Conservation (phyloP, 1,139 yeast species). For the Blastobotrys apis region DNA sequence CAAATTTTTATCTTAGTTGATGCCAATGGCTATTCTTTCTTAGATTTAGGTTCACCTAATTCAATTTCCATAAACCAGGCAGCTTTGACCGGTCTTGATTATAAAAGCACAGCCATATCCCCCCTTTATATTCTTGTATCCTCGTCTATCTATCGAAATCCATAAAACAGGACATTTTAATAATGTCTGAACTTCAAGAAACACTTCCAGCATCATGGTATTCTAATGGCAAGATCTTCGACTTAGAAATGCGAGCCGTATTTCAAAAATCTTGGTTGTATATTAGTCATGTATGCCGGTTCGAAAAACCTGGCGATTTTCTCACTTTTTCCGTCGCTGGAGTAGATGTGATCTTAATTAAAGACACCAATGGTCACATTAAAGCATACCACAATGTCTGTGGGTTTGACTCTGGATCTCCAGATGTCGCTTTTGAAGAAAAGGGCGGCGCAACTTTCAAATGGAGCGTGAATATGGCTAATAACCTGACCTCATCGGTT, state of each 20-base stretch:
- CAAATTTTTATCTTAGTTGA: too few species aligned
- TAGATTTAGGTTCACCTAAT: too few species aligned
- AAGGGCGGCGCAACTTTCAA: slow-evolving; percentile 3
- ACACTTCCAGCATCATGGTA: slow-evolving; percentile 16
- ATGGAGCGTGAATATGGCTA: slow-evolving; percentile 1
- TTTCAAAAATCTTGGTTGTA: slow-evolving; percentile 15
- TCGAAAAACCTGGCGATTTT: slow-evolving; percentile 7
- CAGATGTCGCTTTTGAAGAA: background rate
- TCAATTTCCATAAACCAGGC: too few species aligned
- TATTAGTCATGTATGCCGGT: slow-evolving; percentile 9
- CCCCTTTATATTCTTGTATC: too few species aligned
- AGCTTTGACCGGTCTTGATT: too few species aligned
- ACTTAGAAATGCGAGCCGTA: slow-evolving; percentile 12
- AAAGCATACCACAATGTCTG: slow-evolving; percentile 11
- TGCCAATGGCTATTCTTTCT: too few species aligned
- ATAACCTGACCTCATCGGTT: slow-evolving; percentile 1
- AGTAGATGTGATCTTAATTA: slow-evolving; percentile 8
- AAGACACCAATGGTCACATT: slow-evolving; percentile 2
- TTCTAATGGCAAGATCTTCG: slow-evolving; percentile 11
- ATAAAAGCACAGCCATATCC: too few species aligned
- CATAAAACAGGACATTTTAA: too few species aligned
- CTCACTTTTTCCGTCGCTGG: slow-evolving; percentile 12
- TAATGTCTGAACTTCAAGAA: background rate
- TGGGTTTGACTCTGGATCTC: slow-evolving; percentile 3
- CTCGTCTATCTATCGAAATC: too few species aligned